Conservation (phyloP, 768 basidiomycete species). For the Nidularia pulvinata region DNA sequence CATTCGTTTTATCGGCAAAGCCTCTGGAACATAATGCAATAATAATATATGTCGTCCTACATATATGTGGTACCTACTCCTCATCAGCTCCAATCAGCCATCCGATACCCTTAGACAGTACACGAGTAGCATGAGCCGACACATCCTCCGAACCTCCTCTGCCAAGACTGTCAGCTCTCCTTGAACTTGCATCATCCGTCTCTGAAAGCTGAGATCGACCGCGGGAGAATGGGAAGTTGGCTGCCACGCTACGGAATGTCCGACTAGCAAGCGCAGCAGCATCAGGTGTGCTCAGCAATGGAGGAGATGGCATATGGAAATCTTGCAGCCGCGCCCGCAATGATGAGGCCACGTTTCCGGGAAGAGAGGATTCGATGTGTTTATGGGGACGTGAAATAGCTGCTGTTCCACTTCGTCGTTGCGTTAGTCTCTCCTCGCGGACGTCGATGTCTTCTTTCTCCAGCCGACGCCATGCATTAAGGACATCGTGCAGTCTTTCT, state of each 20-base stretch:
- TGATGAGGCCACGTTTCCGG: slow-evolving; percentile 43
- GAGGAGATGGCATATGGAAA: slow-evolving; percentile 69
- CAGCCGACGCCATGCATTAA: slow-evolving; percentile 73
- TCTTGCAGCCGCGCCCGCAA: slow-evolving; percentile 63
- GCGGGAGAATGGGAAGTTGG: slow-evolving; percentile 70
- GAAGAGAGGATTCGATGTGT: slow-evolving; percentile 10
- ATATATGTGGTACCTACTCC: slow-evolving; percentile 17
- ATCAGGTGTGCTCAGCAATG: slow-evolving; percentile 71
- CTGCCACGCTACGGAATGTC: slow-evolving; percentile 77
- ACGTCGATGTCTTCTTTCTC: slow-evolving; percentile 63
- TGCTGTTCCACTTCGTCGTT: slow-evolving; percentile 20
- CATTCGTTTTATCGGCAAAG: too few species aligned
- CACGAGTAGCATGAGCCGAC: slow-evolving; percentile 73
- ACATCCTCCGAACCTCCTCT: slow-evolving; percentile 58
- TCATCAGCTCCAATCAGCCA: slow-evolving; percentile 95
- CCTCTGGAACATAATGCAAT: too few species aligned
- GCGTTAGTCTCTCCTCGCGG: slow-evolving; percentile 41
- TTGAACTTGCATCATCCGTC: slow-evolving; percentile 39
- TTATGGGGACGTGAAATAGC: slow-evolving; percentile 7
- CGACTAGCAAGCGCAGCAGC: slow-evolving; percentile 78
- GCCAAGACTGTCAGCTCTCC: slow-evolving; percentile 33
- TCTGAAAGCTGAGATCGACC: slow-evolving; percentile 35
- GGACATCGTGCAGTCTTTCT: slow-evolving; percentile 76
- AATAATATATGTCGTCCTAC: neutral
- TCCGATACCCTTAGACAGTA: slow-evolving; percentile 88